Evolutionary conservation across 2,329 filamentous ascomycete species (phyloP).

Genomic region (Phaeoacremonium minimum): DNA sequence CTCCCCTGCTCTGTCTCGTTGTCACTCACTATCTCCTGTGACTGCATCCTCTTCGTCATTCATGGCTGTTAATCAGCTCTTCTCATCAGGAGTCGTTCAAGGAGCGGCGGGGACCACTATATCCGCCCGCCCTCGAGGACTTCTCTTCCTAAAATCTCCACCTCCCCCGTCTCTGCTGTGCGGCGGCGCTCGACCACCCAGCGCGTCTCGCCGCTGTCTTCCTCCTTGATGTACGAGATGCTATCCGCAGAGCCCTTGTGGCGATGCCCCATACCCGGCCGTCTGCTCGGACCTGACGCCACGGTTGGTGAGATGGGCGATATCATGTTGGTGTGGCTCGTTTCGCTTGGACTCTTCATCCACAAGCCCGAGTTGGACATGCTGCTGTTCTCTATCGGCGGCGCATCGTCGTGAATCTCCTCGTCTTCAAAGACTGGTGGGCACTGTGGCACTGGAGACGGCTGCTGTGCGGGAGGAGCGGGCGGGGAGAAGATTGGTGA

Average conservation of each 20-base stretch:
- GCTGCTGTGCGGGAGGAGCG: slow-evolving; percentile 14
- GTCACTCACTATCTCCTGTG: too few species aligned
- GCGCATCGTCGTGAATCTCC: slow-evolving; percentile 16
- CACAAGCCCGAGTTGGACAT: slow-evolving; percentile 17
- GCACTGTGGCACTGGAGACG: slow-evolving; percentile 20
- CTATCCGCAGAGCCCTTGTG: slow-evolving; percentile 60
- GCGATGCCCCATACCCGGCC: slow-evolving; percentile 37
- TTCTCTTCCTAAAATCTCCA: slow-evolving; percentile 62
- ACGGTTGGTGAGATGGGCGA: slow-evolving; percentile 1
- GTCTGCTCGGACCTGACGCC: slow-evolving; percentile 14
- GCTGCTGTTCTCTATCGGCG: slow-evolving; percentile 12
- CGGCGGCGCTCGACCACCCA: slow-evolving; percentile 69
- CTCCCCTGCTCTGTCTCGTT: too few species aligned
- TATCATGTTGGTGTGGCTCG: neutral
- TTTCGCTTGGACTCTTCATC: slow-evolving; percentile 14
- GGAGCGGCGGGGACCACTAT: slow-evolving; percentile 18
- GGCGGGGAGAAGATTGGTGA: slow-evolving; percentile 17
- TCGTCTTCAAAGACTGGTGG: slow-evolving; percentile 36
- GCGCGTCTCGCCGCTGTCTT: slow-evolving; percentile 51
- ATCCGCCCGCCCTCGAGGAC: slow-evolving; percentile 55
- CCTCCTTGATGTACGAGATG: slow-evolving; percentile 64
- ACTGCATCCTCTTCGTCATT: too few species aligned
- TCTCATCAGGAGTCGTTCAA: too few species aligned
- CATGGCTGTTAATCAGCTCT: too few species aligned
- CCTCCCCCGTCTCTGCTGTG: slow-evolving; percentile 60